Evolutionary conservation across 2,329 filamentous ascomycete species (phyloP).

Genomic region (Chaetomium sp.): DNA sequence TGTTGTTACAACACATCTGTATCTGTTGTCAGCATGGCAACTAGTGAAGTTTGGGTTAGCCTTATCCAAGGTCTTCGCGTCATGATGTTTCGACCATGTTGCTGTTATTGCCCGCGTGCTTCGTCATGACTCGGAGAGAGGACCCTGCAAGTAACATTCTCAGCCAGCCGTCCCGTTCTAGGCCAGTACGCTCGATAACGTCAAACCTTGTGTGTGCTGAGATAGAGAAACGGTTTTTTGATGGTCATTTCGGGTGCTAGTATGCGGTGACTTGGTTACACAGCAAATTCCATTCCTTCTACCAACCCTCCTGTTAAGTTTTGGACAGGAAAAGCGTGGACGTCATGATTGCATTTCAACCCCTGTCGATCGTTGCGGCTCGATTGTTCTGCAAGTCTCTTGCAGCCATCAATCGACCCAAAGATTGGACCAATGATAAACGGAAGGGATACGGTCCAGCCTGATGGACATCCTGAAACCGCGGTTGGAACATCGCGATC

Average conservation of each 20-base stretch:
- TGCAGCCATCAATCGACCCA: background rate
- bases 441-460: background rate
- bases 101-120: background rate
- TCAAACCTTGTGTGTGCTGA: too few relatives aligned
- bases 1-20: too few relatives aligned
- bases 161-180: too few relatives aligned
- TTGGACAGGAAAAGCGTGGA: background rate
- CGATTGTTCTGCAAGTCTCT: background rate
- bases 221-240: too few relatives aligned
- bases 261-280: too few relatives aligned
- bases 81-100: background rate
- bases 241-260: too few relatives aligned
- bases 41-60: too few relatives aligned
- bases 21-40: too few relatives aligned
- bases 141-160: background rate
- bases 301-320: background rate
- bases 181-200: too few relatives aligned
- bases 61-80: background rate
- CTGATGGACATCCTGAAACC: constrained; percentile 1
- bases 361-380: constrained; percentile 3
- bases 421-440: constrained; percentile 1
- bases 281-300: too few relatives aligned
- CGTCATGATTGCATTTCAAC: background rate
- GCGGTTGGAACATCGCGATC: too few relatives aligned
- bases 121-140: constrained; percentile 3